These are phyloP conservation scores for Beauveria sp. DNA, from an alignment of 2,329 filamentous ascomycete species.

Conservation along the genomic window DNA sequence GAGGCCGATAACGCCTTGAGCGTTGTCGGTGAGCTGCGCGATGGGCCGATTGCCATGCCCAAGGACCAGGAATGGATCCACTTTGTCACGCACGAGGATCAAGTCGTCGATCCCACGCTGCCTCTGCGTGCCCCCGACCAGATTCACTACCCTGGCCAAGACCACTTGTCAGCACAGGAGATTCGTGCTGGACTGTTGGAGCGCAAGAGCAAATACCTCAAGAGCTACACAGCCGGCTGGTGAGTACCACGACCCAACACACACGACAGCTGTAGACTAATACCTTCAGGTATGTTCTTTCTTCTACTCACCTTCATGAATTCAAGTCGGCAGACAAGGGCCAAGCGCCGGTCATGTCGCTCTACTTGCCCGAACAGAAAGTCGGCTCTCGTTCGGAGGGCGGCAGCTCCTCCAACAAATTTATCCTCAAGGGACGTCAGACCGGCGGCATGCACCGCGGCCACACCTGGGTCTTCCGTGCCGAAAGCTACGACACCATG, in stretches of 20 bases:
- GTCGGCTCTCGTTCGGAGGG: constrained; percentile 82
- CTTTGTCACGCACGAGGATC: constrained; percentile 73
- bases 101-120: constrained; percentile 79
- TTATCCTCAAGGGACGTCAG: constrained; percentile 93
- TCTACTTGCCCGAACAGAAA: constrained; percentile 92
- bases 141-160: constrained; percentile 85
- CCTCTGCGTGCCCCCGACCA: constrained; percentile 71
- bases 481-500: constrained; percentile 83
- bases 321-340: constrained; percentile 97
- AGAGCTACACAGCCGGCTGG: constrained; percentile 95
- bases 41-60: constrained; percentile 83
- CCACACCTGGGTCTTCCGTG: constrained; percentile 65
- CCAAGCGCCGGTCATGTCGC: constrained; percentile 89
- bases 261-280: not conserved
- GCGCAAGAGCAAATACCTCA: constrained; percentile 97
- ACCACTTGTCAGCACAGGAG: constrained; percentile 74
- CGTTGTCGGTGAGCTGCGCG: constrained; percentile 72
- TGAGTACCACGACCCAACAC: constrained; percentile 34
- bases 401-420: constrained; percentile 87
- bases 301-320: constrained; percentile 93
- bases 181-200: constrained; percentile 87
- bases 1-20: constrained; percentile 78
- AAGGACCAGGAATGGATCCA: constrained; percentile 86
- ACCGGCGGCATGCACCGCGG: constrained; percentile 85
- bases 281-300: constrained; percentile 74